Conservation (phyloP, 129 eudicot genomes). For the Rutidosis leptorrhynchoides region DNA sequence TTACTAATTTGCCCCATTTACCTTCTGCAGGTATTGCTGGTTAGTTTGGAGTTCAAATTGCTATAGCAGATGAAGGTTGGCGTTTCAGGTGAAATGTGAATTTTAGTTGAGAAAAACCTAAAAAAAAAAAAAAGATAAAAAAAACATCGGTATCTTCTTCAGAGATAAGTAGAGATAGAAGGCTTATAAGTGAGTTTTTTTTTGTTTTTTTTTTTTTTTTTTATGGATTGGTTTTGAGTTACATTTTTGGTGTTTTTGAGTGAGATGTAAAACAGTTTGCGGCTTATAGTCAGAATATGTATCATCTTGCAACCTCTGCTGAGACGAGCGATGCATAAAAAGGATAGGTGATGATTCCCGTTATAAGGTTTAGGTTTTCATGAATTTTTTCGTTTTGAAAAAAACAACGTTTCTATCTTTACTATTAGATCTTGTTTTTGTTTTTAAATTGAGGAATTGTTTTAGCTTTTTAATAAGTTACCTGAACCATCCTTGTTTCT, state of each 20-base stretch:
- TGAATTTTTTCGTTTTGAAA: conserved; percentile 17
- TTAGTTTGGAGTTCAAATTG: conserved; percentile 30
- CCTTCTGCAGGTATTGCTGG: conserved; percentile 44
- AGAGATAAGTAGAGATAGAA: conserved; percentile 43
- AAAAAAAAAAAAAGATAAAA: too few relatives aligned
- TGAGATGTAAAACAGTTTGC: conserved; percentile 69
- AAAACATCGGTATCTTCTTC: conserved; percentile 25
- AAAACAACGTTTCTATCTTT: conserved; percentile 10
- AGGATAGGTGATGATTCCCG: conserved; percentile 23
- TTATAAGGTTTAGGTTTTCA: conserved; percentile 27
- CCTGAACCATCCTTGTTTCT: conserved; percentile 20
- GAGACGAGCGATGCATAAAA: conserved; percentile 41
- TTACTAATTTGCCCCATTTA: conserved; percentile 9
- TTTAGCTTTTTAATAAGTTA: conserved; percentile 49
- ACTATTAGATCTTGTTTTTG: conserved; percentile 15
- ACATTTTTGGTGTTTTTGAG: conserved; percentile 48
- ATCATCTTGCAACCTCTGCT: conserved; percentile 51
- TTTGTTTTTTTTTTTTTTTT: conserved; percentile 25
- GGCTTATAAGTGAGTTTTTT: conserved; percentile 34
- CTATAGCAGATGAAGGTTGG: conserved; percentile 33
- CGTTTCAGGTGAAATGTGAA: conserved; percentile 35
- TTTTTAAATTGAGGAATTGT: too few relatives aligned
- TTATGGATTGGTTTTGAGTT: conserved; percentile 42
- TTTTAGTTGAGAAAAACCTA: conserved; percentile 32
- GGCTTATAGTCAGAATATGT: conserved; percentile 55